Conservation (phyloP, 139 green algal genomes). For the Chlamydomonas schloesseri region DNA sequence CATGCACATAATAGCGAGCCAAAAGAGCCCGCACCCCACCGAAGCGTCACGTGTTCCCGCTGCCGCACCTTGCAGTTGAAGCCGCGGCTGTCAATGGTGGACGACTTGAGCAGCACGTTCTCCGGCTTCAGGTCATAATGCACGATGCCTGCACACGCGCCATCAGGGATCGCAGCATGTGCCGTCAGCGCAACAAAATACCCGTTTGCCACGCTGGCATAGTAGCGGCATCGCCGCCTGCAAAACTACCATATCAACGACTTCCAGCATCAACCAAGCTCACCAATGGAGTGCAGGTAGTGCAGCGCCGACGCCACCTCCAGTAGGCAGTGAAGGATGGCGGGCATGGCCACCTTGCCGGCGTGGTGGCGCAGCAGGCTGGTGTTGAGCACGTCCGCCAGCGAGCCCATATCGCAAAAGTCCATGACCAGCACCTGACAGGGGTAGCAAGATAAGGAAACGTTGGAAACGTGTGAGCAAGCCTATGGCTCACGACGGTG, state of each 20-base stretch:
- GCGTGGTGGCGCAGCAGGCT: conserved; percentile 48
- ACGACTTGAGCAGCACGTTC: conserved; percentile 92
- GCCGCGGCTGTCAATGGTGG: conserved; percentile 49
- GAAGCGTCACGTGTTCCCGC: too few species aligned
- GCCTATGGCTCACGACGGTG: too few species aligned
- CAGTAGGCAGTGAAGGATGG: conserved; percentile 57
- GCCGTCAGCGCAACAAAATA: too few species aligned
- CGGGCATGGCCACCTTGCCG: conserved; percentile 37
- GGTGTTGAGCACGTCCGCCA: conserved; percentile 52
- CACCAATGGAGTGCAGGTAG: conserved; percentile 70
- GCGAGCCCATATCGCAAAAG: conserved; percentile 50
- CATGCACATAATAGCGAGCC: too few species aligned
- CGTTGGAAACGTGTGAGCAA: too few species aligned
- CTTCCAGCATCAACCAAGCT: too few species aligned
- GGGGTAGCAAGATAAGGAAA: neutral
- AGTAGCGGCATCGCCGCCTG: too few species aligned
- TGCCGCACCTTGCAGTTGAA: conserved; percentile 58
- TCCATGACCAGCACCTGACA: conserved; percentile 49
- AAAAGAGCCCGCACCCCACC: too few species aligned
- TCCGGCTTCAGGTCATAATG: conserved; percentile 89
- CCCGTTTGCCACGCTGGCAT: too few species aligned
- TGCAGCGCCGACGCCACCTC: conserved; percentile 56
- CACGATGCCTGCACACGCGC: conserved; percentile 86
- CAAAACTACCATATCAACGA: too few species aligned
- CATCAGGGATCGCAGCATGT: too few species aligned